Evolutionary conservation across 176 grass and related monocot species (phyloP), one percentile per base, ranked within the genome.

Genomic region (Triticum turgidum): DNA sequence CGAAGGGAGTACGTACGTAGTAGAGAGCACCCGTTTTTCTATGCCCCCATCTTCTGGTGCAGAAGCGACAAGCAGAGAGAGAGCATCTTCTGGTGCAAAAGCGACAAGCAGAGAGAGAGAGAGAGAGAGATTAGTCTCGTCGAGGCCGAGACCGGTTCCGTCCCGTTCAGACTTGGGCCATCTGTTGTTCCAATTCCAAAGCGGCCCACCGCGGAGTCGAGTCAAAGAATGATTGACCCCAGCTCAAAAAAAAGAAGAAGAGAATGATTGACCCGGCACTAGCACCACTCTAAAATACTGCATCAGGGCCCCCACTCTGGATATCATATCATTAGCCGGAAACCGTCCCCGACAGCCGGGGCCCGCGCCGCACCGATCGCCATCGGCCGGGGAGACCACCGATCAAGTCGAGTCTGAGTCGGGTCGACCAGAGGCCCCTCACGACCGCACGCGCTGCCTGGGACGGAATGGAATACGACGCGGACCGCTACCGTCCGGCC

Each of bases 141-240:
- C 25, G 61, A 81, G 24, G 56, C 1, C 18, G 17, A 58, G 34
- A 29, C 72, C 20, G 71, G 7, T 17, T 44, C 37, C 49, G 49
- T 52, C 22, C 4, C 3, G 62, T 6, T 33, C 56, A 29, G 42
- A 21, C 74, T 38, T 6, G 37, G 1, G 56, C 14, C 74, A 49
- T 65, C 41, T 38, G 45, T 76, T 4, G 79, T 70, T 10, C 38
- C 37, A 27, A 27, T 6, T 4, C 83, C 44, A 38, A 37, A 5
- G 58, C 78, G 33, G 35, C 34, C 17, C 9, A 30, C 51, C 51
- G 11, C 30, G 5, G 65, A 38, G 84, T 87, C 73, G 65, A 39
- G 84, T 87, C 74, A 83, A 83, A 83, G 74, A 79, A 83, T 74
- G 66, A 83, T 79, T 66, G 84, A 73, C 69, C 32, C 74, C 27